Percentiles rank a stretch among this genome's conserved stretches.
These are phyloP conservation scores for Aspergillus affinis DNA, from an alignment of 495 filamentous ascomycete species.

Conservation along the genomic window DNA sequence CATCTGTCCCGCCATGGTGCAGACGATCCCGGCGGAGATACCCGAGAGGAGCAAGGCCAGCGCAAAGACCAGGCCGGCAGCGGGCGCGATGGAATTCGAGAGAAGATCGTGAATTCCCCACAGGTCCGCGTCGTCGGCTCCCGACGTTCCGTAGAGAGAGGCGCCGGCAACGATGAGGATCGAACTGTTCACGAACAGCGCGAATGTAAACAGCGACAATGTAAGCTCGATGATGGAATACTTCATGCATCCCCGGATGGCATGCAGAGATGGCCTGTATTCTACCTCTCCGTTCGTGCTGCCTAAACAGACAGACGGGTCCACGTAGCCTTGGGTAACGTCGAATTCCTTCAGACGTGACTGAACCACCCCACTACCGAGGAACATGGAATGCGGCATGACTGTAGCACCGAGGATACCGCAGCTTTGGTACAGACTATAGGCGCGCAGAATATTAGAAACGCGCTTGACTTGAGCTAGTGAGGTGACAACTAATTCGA, in stretches of 20 bases:
- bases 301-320: constrained; percentile 37
- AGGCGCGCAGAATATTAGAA: constrained; percentile 9
- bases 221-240: constrained; percentile 77
- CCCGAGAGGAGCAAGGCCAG: constrained; percentile 77
- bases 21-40: constrained; percentile 74
- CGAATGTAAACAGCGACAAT: constrained; percentile 83
- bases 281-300: constrained; percentile 50
- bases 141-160: constrained; percentile 60
- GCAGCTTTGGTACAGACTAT: constrained; percentile 81
- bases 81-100: constrained; percentile 64
- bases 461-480: neutral
- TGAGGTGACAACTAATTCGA: neutral
- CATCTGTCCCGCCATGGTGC: constrained; percentile 84
- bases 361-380: constrained; percentile 88
- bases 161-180: constrained; percentile 89
- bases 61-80: constrained; percentile 73
- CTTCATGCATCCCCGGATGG: constrained; percentile 75
- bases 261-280: constrained; percentile 75
- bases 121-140: constrained; percentile 66
- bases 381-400: constrained; percentile 89
- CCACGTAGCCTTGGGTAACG: constrained; percentile 54
- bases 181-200: constrained; percentile 89
- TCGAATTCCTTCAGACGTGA: constrained; percentile 80
- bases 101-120: constrained; percentile 83
- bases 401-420: constrained; percentile 92